A percentile compares a stretch with the other conserved stretches of the same genome.
phyloP scores from a whole-genome alignment of 1,139 yeast genomes.

The Wickerhamomyces sp. region DNA sequence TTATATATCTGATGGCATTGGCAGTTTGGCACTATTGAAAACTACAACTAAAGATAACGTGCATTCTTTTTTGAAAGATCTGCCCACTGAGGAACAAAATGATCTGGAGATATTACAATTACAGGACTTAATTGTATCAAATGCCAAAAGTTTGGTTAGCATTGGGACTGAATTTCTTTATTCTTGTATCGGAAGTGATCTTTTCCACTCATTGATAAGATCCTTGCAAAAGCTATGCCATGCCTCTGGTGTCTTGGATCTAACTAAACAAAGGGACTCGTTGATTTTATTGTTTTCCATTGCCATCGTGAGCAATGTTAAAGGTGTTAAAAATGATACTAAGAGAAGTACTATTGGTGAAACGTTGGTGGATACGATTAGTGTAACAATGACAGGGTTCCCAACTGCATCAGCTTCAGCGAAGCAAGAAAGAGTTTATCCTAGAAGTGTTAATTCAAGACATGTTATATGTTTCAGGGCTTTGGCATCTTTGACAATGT shows the following conservation, averaged over 20 bases:
- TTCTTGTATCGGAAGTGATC: constrained; percentile 63
- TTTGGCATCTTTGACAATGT: constrained; percentile 65
- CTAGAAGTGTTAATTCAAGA: constrained; percentile 52
- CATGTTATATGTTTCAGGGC: constrained; percentile 80
- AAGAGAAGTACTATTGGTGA: constrained; percentile 44
- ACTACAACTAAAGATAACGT: constrained; percentile 25
- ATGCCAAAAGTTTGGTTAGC: constrained; percentile 21
- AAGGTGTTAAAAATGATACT: constrained; percentile 1
- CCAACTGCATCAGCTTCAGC: constrained; percentile 5
- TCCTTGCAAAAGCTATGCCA: constrained; percentile 79
- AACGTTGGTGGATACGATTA: constrained; percentile 55
- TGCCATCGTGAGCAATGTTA: constrained; percentile 43
- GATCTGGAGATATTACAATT: constrained; percentile 28
- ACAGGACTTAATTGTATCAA: constrained; percentile 14
- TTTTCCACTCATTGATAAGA: constrained; percentile 60
- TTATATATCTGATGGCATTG: constrained; percentile 65
- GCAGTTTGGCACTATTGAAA: constrained; percentile 45
- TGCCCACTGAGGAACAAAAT: constrained; percentile 9
- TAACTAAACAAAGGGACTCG: constrained; percentile 53
- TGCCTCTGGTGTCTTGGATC: constrained; percentile 70
- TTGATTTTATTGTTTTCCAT: constrained; percentile 55
- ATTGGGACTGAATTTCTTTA: constrained; percentile 43
- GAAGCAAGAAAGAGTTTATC: constrained; percentile 27
- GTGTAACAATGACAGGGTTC: constrained; percentile 33
- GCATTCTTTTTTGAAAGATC: constrained; percentile 12